A percentile compares a stretch with the other conserved stretches of the same genome.
Evolutionary conservation across 768 basidiomycete genomes (phyloP).

Genomic region (Leucocoprinus birnbaumii): DNA sequence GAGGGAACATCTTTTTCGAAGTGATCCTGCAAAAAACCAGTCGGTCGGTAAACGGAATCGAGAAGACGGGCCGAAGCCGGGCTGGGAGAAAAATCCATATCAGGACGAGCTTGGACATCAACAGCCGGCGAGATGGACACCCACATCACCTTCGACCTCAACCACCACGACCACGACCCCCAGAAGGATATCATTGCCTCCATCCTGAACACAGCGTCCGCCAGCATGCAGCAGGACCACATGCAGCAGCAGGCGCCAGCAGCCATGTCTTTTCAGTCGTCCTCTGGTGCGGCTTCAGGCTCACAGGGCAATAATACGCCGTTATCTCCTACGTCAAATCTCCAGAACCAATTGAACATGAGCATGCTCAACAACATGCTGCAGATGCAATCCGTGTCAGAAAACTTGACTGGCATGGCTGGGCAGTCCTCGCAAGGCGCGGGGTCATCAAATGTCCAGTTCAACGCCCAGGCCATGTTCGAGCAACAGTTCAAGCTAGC

Average conservation of each 20-base stretch:
- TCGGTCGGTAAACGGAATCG: not conserved
- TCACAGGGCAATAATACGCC: not conserved
- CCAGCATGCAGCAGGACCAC: conserved; percentile 5
- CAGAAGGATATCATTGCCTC: conserved; percentile 22
- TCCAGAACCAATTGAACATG: conserved; percentile 38
- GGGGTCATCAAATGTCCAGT: conserved; percentile 10
- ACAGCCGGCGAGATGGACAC: not conserved
- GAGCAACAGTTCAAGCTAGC: conserved; percentile 79
- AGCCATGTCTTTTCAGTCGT: conserved; percentile 3
- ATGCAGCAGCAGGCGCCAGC: conserved; percentile 1
- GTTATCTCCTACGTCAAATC: not conserved
- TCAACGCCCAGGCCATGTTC: conserved; percentile 47
- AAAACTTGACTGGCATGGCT: conserved; percentile 16
- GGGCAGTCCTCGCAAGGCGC: conserved; percentile 1
- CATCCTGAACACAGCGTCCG: conserved; percentile 14
- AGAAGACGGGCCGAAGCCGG: conserved; percentile 2
- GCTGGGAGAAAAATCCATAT: conserved; percentile 2
- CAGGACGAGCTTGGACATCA: not conserved
- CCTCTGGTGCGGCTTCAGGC: conserved; percentile 3
- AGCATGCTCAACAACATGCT: conserved; percentile 52
- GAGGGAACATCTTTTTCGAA: not conserved
- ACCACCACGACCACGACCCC: conserved; percentile 4
- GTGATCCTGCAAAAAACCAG: not conserved
- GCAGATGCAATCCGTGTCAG: conserved; percentile 43
- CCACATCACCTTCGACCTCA: not conserved